phyloP scores from a whole-genome alignment of 129 eudicot species.

The Flaveria trinervia region DNA sequence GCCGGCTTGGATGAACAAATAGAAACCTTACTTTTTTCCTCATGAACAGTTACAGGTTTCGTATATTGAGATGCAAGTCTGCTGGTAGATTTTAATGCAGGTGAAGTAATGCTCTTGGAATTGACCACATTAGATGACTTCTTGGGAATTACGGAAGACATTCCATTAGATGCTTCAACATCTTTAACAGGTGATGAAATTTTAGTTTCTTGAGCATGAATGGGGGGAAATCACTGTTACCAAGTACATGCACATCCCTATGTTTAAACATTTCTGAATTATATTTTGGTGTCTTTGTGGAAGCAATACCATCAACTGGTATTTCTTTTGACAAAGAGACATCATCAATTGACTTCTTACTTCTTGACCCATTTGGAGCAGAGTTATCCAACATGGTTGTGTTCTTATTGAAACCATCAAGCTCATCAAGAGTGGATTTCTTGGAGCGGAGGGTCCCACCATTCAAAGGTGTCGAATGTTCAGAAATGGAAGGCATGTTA shows the following conservation, averaged over 20 bases:
- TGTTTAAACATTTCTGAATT: slow-evolving; percentile 13
- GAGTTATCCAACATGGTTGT: slow-evolving; percentile 26
- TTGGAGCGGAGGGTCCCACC: slow-evolving; percentile 45
- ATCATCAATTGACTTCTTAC: slow-evolving; percentile 31
- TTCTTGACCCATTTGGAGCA: slow-evolving; percentile 10
- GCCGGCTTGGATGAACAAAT: slow-evolving; percentile 32
- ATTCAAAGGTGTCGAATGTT: slow-evolving; percentile 54
- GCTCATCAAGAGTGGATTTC: slow-evolving; percentile 40
- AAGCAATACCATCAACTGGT: background rate
- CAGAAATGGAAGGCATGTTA: slow-evolving; percentile 35
- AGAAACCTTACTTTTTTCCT: slow-evolving; percentile 29
- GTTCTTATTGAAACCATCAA: slow-evolving; percentile 25
- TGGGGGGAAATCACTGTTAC: slow-evolving; percentile 6
- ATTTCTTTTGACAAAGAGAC: slow-evolving; percentile 15
- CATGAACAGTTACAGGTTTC: slow-evolving; percentile 40
- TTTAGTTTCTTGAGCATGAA: slow-evolving; percentile 21
- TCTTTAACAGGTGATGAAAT: slow-evolving; percentile 16
- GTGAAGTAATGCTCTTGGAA: slow-evolving; percentile 27
- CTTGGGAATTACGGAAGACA: slow-evolving; percentile 21
- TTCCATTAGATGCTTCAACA: slow-evolving; percentile 17
- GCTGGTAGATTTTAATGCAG: slow-evolving; percentile 21
- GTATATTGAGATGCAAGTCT: slow-evolving; percentile 27
- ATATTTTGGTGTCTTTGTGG: background rate
- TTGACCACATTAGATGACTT: slow-evolving; percentile 23
- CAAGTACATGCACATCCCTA: slow-evolving; percentile 5